These are phyloP conservation scores for Coemansia sp. DNA, from an alignment of 192 early-diverging fungal genomes.

Conservation along the genomic window DNA sequence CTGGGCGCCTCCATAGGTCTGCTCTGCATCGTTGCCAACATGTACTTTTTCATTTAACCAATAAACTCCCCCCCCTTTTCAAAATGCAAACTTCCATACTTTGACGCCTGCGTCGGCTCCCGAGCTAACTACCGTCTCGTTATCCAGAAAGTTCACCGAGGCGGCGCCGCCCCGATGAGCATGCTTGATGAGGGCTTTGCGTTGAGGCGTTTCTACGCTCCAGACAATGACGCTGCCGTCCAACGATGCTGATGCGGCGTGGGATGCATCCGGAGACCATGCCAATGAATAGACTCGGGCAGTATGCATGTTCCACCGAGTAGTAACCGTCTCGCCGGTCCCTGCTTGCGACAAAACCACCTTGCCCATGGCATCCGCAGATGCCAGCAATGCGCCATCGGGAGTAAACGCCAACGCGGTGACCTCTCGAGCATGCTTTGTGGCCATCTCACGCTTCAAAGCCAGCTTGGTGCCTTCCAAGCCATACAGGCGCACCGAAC, in stretches of 20 bases:
- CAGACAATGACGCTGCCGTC: constrained; percentile 93
- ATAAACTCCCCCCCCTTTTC: not conserved
- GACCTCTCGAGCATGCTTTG: constrained; percentile 62
- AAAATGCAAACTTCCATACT: constrained; percentile 52
- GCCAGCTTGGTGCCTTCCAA: constrained; percentile 30
- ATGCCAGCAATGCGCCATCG: constrained; percentile 69
- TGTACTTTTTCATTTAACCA: constrained; percentile 49
- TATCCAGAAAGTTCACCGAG: constrained; percentile 68
- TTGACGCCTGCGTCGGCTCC: constrained; percentile 85
- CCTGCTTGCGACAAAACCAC: constrained; percentile 69
- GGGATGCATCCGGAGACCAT: constrained; percentile 74
- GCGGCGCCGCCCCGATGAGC: constrained; percentile 81
- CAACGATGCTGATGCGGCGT: constrained; percentile 75
- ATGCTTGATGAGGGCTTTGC: constrained; percentile 70
- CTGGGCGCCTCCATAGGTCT: constrained; percentile 34
- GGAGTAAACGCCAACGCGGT: constrained; percentile 80
- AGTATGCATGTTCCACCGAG: constrained; percentile 87
- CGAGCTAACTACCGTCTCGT: constrained; percentile 65
- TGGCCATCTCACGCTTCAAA: constrained; percentile 22
- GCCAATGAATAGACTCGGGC: constrained; percentile 77
- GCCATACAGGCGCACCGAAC: constrained; percentile 64
- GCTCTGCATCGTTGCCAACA: constrained; percentile 42
- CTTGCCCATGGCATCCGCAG: constrained; percentile 77
- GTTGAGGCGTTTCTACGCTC: constrained; percentile 76
- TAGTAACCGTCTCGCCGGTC: constrained; percentile 52